Percentiles rank a stretch among this genome's conserved stretches.
phyloP scores from a whole-genome alignment of 208 protist species.

The Acanthamoeba rhysodes region DNA sequence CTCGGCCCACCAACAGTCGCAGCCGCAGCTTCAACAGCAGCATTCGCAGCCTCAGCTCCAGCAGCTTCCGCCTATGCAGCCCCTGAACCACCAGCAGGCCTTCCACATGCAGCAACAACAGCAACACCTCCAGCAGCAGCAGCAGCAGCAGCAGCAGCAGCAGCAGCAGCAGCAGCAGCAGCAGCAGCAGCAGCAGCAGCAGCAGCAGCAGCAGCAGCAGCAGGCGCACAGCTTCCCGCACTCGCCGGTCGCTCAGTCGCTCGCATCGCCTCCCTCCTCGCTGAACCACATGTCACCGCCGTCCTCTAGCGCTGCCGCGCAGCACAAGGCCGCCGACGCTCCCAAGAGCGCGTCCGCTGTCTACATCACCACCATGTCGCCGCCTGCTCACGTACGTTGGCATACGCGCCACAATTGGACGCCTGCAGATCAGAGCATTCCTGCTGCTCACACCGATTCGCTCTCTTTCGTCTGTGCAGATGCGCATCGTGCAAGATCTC shows the following conservation, averaged over 20 bases:
- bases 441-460: not conserved
- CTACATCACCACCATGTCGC: conserved; percentile 67
- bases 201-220: not conserved
- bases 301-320: not conserved
- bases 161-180: not conserved
- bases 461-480: not conserved
- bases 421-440: not conserved
- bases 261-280: conserved; percentile 5
- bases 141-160: not conserved
- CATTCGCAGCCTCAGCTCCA: not conserved
- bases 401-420: not conserved
- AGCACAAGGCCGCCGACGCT: conserved; percentile 1
- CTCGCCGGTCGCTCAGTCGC: not conserved
- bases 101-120: not conserved
- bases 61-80: not conserved
- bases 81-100: not conserved
- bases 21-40: not conserved
- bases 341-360: not conserved
- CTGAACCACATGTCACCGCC: not conserved
- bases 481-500: conserved; percentile 53
- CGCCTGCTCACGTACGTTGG: conserved; percentile 23
- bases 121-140: not conserved
- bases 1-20: not conserved
- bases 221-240: not conserved
- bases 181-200: not conserved